Evolutionary conservation across 1,139 yeast species (phyloP), one percentile per base, ranked within the genome.

Genomic region (Lodderomyces parapsilosis): DNA sequence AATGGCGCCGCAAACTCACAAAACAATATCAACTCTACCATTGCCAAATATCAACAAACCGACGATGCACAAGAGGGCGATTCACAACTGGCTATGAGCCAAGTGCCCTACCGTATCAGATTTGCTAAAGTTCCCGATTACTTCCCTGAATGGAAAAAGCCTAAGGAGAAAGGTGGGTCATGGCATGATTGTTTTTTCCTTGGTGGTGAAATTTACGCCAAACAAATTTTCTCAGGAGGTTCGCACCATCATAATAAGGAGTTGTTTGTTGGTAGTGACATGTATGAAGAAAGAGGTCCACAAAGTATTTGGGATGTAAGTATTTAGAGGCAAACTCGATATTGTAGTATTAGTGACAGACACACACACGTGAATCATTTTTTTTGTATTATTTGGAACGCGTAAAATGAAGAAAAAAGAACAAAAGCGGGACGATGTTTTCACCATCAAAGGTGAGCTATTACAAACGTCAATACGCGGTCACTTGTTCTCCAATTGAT

Each of bases 71-170:
- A 59, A 5, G 63, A 63, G 19, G 58, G 63, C 9, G 68, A 66
- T 20, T 52, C 63, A 6, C 42, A 36, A 13, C 41, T 30, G 27
- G 65, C 60, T 34, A 64, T 67, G 38, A 59, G 59, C 15, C 97
- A 91, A 63, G 91, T 85, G 1, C 98, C 98, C 14, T 80, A 83
- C 17, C 72, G 82, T 10, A 78, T 91, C 43, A 81, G 78, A 52
- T 60, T 81, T 42, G 81, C 84, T 25, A 85, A 84, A 55, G 76
- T 81, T 59, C 95, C 97, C 0, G 98, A 91, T 41, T 91, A 93
- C 62, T 93, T 93, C 65, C 89, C 96, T 1, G 96, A 89, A 54
- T 93, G 98, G 98, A 91, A 91, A 63, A 83, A 83, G 54, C 78
- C 80, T 36, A 71, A 71, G 55, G 74, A 68, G 34, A 54, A 47